Evolutionary conservation across 176 grass and related monocot species (phyloP).

Genomic region (Avena sativa): DNA sequence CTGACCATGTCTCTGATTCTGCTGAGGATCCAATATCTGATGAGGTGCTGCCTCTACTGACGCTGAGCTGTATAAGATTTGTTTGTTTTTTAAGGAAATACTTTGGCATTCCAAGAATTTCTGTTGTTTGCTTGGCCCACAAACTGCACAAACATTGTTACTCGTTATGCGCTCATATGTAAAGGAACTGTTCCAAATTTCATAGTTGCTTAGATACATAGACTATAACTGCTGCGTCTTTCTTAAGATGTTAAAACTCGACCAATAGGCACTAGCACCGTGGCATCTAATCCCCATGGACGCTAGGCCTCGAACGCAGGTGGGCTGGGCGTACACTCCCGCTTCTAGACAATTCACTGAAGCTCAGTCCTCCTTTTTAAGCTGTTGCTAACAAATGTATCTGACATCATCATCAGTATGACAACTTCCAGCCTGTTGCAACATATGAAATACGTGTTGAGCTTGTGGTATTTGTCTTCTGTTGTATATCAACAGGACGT

Average conservation of each 20-base stretch:
- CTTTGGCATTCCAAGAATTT: neutral
- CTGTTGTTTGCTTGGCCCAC: neutral
- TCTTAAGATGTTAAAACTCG: neutral
- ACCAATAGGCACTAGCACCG: neutral
- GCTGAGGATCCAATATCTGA: slow-evolving; percentile 47
- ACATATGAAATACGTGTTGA: slow-evolving; percentile 24
- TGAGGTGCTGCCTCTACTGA: slow-evolving; percentile 38
- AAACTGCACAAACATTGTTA: neutral
- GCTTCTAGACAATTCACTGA: neutral
- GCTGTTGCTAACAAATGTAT: slow-evolving; percentile 29
- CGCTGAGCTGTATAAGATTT: neutral
- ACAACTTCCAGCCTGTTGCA: neutral
- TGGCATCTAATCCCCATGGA: neutral
- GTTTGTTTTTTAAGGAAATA: neutral
- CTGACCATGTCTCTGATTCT: slow-evolving; percentile 31
- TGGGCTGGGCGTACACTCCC: neutral
- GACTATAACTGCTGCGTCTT: neutral
- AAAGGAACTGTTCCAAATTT: slow-evolving; percentile 1
- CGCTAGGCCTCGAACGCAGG: neutral
- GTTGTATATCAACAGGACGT: slow-evolving; percentile 38
- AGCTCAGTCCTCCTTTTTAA: neutral
- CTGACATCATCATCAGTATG: neutral
- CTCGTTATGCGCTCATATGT: neutral
- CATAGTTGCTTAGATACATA: neutral
- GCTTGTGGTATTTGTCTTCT: slow-evolving; percentile 4